Base-by-base conservation (phyloP, 2,329 filamentous ascomycete species). In the Bipolaris victoriae region DNA sequence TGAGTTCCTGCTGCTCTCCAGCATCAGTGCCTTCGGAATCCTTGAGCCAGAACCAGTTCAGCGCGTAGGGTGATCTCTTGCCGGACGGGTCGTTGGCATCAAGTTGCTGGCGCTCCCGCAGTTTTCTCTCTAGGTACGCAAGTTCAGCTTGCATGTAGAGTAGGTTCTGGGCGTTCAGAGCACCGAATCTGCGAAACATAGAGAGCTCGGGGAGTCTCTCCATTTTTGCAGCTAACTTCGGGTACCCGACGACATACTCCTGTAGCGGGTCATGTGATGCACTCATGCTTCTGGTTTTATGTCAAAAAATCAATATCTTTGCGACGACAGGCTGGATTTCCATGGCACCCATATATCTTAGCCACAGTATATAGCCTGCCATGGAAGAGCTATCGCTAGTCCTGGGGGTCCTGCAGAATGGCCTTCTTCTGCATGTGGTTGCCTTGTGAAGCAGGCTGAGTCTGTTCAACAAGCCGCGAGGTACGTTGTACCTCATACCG, bases 121-220 rank as follows among this genome's bases (percentile, higher is more conserved):
- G 39, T 2, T 39, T 15, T 7, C 41, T 22, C 18, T 63, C 52
- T 1, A 58, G 22, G 22, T 22, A 10, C 1, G 26, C 24, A 0
- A 63, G 37, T 15, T 63, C 58, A 9, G 49, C 31, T 15, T 63
- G 58, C 18, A 54, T 24, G 24, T 63, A 63, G 4, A 61, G 33
- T 3, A 60, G 35, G 10, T 60, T 62, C 1, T 44, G 47, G 13
- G 58, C 52, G 33, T 63, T 61, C 5, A 63, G 45, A 9, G 52
- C 53, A 7, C 41, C 43, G 22, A 64, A 62, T 5, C 52, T 46
- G 3, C 59, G 56, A 22, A 58, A 62, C 11, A 62, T 55, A 13
- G 26, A 29, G 4, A 46, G 48, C 22, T 60, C 54, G 10, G 61
- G 59, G 0, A 18, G 29, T 1, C 41, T 15, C 3, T 24, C 53